Evolutionary conservation across 2,329 filamentous ascomycete species (phyloP).

Genomic region (Aureobasidium sp.): DNA sequence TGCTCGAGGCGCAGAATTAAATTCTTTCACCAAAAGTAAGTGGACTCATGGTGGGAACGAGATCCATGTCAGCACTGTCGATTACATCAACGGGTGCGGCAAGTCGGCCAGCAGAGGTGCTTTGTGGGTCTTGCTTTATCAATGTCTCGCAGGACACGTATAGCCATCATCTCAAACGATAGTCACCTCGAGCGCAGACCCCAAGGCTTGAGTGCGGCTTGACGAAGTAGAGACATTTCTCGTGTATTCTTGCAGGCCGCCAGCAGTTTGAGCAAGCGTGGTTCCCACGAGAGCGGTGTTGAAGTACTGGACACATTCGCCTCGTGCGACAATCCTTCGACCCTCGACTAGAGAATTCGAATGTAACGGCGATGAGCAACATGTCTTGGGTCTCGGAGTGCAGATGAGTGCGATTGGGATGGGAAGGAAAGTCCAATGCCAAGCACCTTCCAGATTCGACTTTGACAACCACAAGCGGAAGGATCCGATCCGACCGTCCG

Average conservation of each 20-base stretch:
- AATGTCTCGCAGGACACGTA: conserved; percentile 1
- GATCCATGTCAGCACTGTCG: neutral
- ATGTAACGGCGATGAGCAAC: neutral
- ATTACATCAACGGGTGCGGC: neutral
- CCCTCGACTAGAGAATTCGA: neutral
- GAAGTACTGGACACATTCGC: neutral
- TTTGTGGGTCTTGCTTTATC: conserved; percentile 10
- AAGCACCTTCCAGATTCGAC: neutral
- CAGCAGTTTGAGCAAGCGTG: neutral
- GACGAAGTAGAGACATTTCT: neutral
- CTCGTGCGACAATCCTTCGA: neutral
- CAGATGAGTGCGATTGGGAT: neutral
- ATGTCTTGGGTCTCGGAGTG: neutral
- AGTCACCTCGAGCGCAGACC: neutral
- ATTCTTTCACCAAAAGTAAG: neutral
- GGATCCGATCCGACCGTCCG: conserved; percentile 3
- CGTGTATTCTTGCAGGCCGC: neutral
- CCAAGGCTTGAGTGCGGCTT: neutral
- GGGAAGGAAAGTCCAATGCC: neutral
- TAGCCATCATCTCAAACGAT: neutral
- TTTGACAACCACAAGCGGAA: neutral
- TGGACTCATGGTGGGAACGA: neutral
- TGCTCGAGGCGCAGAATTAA: neutral
- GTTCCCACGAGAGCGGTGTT: neutral
- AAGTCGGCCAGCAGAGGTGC: neutral